Conservation (phyloP, 108 stramenopile species). For the Cyclotella cryptica region DNA sequence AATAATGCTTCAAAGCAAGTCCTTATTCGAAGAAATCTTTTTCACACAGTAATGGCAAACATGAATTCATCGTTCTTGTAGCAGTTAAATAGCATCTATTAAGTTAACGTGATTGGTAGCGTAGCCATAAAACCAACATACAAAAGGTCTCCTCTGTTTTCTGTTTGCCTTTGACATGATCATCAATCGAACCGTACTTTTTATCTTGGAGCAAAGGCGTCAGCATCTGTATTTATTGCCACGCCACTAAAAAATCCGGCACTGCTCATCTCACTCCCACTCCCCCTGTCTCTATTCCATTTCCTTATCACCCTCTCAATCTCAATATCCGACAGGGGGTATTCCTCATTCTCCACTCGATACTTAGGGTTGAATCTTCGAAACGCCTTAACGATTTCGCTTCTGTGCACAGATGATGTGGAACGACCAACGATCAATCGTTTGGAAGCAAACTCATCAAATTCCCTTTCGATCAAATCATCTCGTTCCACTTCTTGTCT, state of each 20-base stretch:
- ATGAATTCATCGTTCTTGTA: too few relatives aligned
- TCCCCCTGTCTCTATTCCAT: slow-evolving; percentile 71
- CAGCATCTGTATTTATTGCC: slow-evolving; percentile 72
- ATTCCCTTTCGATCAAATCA: slow-evolving; percentile 62
- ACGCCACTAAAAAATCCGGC: slow-evolving; percentile 82
- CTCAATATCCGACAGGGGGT: slow-evolving; percentile 78
- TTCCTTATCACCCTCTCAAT: slow-evolving; percentile 73
- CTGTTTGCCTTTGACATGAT: too few relatives aligned
- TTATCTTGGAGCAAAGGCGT: slow-evolving; percentile 60
- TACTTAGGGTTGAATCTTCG: slow-evolving; percentile 88
- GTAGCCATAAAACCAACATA: too few relatives aligned
- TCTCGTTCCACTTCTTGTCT: slow-evolving; percentile 72
- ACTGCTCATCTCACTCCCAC: slow-evolving; percentile 68
- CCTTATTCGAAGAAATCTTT: too few relatives aligned
- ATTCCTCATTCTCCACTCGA: slow-evolving; percentile 62
- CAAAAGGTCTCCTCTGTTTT: too few relatives aligned
- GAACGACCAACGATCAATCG: slow-evolving; percentile 45
- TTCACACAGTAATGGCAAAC: too few relatives aligned
- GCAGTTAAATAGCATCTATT: too few relatives aligned
- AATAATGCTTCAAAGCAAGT: too few relatives aligned
- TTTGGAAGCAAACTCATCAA: slow-evolving; percentile 77
- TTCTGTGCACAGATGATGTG: slow-evolving; percentile 52
- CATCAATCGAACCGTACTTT: too few relatives aligned
- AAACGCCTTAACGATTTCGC: slow-evolving; percentile 79
- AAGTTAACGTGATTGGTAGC: too few relatives aligned